These are phyloP conservation scores for Chlorella sp. DNA, from an alignment of 139 green algal species.

Conservation along the genomic window DNA sequence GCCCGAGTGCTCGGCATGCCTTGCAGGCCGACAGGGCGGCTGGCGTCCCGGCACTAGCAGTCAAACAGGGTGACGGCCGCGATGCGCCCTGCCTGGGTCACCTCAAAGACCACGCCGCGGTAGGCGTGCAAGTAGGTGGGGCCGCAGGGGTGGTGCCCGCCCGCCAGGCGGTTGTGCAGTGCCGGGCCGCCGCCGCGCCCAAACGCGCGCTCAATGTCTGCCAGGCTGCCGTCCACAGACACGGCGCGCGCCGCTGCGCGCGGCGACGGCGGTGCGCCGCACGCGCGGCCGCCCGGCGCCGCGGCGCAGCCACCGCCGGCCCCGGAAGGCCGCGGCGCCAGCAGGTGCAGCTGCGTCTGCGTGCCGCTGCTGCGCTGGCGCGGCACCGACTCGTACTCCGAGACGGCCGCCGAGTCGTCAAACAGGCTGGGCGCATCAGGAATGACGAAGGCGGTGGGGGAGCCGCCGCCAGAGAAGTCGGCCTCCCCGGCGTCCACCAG, in stretches of 20 bases:
- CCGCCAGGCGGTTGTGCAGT: conserved; percentile 50
- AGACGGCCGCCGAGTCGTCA: neutral
- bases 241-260: neutral
- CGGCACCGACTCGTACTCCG: conserved; percentile 27
- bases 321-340: neutral
- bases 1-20: too few relatives aligned
- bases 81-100: conserved; percentile 41
- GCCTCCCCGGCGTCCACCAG: too few relatives aligned
- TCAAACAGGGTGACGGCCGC: conserved; percentile 52
- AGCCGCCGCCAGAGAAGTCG: too few relatives aligned
- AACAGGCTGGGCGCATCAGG: neutral
- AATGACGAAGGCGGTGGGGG: conserved; percentile 2
- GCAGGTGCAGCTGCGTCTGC: conserved; percentile 19
- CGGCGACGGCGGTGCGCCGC: neutral
- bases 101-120: conserved; percentile 56
- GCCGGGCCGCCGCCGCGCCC: conserved; percentile 37
- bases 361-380: conserved; percentile 28
- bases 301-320: neutral
- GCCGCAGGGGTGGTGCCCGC: conserved; percentile 45
- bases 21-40: too few relatives aligned
- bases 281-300: neutral
- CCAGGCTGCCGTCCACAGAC: conserved; percentile 22
- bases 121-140: conserved; percentile 62
- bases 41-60: too few relatives aligned
- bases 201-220: conserved; percentile 36